Conservation (phyloP, 225 moss, liverwort and hornwort genomes). For the Sphagnum tenellum region DNA sequence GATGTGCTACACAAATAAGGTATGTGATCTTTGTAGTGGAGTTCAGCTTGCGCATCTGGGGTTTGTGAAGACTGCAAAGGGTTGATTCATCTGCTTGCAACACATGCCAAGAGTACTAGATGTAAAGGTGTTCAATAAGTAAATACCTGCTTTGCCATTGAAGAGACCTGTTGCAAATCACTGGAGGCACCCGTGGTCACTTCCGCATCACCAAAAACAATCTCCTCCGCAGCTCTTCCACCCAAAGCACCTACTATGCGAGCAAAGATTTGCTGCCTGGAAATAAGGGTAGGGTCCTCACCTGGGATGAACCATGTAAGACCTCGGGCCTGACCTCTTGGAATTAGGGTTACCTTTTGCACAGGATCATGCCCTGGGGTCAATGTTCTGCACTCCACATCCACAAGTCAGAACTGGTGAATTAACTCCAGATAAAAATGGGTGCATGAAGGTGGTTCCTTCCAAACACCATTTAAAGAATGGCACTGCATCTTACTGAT, state of each 20-base stretch:
- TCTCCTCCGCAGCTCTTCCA: constrained; percentile 7
- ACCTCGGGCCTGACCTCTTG: constrained; percentile 10
- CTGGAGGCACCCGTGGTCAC: constrained; percentile 15
- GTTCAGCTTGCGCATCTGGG: no score
- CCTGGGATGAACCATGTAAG: constrained; percentile 15
- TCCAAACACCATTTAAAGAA: no score
- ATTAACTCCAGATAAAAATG: no score
- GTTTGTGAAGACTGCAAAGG: no score
- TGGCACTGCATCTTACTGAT: no score
- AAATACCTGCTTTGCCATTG: constrained; percentile 10
- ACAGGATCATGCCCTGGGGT: constrained; percentile 12
- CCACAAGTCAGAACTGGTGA: not conserved
- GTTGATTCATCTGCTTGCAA: not conserved
- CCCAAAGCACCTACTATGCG: constrained; percentile 10
- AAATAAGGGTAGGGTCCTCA: constrained; percentile 10
- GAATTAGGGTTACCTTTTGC: constrained; percentile 12
- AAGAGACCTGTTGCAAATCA: constrained; percentile 12
- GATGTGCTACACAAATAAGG: not conserved
- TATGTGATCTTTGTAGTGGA: no score
- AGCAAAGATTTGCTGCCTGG: constrained; percentile 12
- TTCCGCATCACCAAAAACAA: constrained; percentile 10
- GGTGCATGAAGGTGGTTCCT: no score
- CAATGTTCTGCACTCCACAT: constrained; percentile 6
- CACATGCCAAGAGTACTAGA: no score
- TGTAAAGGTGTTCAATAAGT: not conserved